phyloP scores from a whole-genome alignment of 2,329 filamentous ascomycete species.

The Colletotrichum euphorbiae region DNA sequence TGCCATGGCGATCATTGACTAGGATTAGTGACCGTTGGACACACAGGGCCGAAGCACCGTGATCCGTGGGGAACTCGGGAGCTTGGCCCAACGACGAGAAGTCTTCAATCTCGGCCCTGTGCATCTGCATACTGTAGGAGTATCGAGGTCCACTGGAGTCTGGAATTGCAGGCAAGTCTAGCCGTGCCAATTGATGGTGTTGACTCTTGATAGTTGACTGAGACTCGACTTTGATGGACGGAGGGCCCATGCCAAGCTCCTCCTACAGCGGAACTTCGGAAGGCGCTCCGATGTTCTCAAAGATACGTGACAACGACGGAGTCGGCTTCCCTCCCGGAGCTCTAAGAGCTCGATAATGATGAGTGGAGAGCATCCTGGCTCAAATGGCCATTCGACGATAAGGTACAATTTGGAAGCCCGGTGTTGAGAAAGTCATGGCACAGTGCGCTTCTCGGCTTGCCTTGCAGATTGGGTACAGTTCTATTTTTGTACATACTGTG shows the following conservation, averaged over 20 bases:
- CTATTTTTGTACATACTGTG: not conserved
- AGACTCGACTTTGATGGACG: not conserved
- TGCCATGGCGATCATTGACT: constrained; percentile 14
- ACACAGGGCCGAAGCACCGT: constrained; percentile 26
- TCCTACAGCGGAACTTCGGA: not conserved
- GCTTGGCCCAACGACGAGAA: constrained; percentile 16
- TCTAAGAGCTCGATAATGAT: no score
- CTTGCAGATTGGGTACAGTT: not conserved
- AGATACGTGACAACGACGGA: not conserved
- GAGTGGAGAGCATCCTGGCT: not conserved
- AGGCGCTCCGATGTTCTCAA: constrained; percentile 23
- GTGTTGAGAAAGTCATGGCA: no score
- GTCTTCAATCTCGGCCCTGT: constrained; percentile 6
- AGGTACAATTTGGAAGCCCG: no score
- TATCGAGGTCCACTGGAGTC: constrained; percentile 22
- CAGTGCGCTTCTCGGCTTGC: not conserved
- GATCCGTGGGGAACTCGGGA: constrained; percentile 17
- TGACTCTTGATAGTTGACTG: no score
- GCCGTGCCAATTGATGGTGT: constrained; percentile 27
- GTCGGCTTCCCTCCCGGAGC: not conserved
- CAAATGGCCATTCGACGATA: no score
- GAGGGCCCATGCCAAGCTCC: constrained; percentile 5
- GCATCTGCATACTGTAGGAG: not conserved
- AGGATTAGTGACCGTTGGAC: constrained; percentile 10
- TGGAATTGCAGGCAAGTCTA: not conserved